A percentile compares a stretch with the other conserved stretches of the same genome.
phyloP scores from a whole-genome alignment of 495 filamentous ascomycete species.

The Aspergillus leporis region DNA sequence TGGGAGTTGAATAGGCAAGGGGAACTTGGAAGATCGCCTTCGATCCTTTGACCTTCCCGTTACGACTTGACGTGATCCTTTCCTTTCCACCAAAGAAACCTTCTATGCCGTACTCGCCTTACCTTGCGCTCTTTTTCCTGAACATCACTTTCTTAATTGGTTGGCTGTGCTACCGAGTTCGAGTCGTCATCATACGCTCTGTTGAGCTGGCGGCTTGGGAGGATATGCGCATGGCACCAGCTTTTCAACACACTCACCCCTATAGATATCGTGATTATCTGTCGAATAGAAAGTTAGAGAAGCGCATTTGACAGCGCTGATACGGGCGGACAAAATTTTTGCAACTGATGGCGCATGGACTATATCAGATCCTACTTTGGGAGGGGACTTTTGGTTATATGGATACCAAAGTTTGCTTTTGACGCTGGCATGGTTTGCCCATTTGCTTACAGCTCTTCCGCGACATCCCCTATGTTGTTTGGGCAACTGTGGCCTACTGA shows the following conservation, averaged over 20 bases:
- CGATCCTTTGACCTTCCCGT: slow-evolving; percentile 33
- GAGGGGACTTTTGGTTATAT: slow-evolving; percentile 15
- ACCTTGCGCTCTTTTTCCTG: slow-evolving; percentile 18
- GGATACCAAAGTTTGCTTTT: slow-evolving; percentile 13
- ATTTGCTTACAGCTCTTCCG: background rate
- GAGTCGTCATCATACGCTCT: slow-evolving; percentile 21
- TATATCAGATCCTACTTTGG: slow-evolving; percentile 11
- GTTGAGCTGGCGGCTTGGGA: slow-evolving; percentile 22
- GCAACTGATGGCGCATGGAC: slow-evolving; percentile 14
- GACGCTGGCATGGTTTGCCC: slow-evolving; percentile 3
- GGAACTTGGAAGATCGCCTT: slow-evolving; percentile 15
- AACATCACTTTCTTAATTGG: slow-evolving; percentile 11
- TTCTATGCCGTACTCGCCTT: slow-evolving; percentile 23
- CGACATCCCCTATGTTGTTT: background rate
- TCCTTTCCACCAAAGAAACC: slow-evolving; percentile 22
- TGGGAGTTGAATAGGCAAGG: slow-evolving; percentile 1
- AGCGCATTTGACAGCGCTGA: slow-evolving; percentile 19
- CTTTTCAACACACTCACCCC: slow-evolving; percentile 20
- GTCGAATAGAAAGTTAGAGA: slow-evolving; percentile 28
- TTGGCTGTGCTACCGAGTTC: slow-evolving; percentile 23
- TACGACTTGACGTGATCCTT: slow-evolving; percentile 44
- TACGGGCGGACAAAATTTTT: slow-evolving; percentile 22
- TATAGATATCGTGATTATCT: slow-evolving; percentile 27
- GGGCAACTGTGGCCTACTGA: slow-evolving; percentile 2
- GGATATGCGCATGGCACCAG: slow-evolving; percentile 22